Base-by-base conservation (phyloP, 768 basidiomycete genomes). In the Naematelia encephala region DNA sequence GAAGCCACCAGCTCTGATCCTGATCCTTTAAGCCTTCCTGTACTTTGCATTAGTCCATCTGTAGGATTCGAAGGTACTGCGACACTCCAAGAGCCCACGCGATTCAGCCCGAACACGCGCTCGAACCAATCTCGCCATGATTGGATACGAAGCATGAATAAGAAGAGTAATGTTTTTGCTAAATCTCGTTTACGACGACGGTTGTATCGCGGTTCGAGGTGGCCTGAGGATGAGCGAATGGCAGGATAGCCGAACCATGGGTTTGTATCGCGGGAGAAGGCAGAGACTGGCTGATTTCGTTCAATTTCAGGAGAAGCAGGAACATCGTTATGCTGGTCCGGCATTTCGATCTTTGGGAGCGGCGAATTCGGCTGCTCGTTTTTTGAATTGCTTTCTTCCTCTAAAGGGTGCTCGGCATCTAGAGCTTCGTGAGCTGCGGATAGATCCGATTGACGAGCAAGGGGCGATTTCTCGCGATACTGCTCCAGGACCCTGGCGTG, bases 181-280 rank as follows among this genome's bases (percentile, higher is more conserved):
- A 77, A 62, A 59, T 77, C 76, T 1, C 76, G 62, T 54, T 77
- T 75, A 10, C 76, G 47, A 39, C 68, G 67, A 26, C 72, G 62
- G 0, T 65, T 48, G 47, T 75, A 73, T 11, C 64, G 57, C 5
- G 76, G 76, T 49, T 58, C 57, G 26, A 74, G 46, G 16, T 39
- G 34, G 34, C 34, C 34, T 1, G 47, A 55, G 19, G 44, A 60
- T 5, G 13, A 26, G 14, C 51, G 56, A 19, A 75, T 34, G 5
- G 66, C 76, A 0, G 76, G 76, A 46, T 77, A 77, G 25, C 76
- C 76, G 43, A 72, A 77, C 72, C 69, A 74, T 25, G 76, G 76
- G 56, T 77, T 77, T 19, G 53, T 57, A 34, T 61, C 57, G 5
- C 59, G 51, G 26, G 65, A 66, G 58, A 60, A 74, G 13, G 70